Base-by-base conservation (phyloP, 192 early-diverging fungal genomes). In the Tieghemiomyces parasiticus region DNA sequence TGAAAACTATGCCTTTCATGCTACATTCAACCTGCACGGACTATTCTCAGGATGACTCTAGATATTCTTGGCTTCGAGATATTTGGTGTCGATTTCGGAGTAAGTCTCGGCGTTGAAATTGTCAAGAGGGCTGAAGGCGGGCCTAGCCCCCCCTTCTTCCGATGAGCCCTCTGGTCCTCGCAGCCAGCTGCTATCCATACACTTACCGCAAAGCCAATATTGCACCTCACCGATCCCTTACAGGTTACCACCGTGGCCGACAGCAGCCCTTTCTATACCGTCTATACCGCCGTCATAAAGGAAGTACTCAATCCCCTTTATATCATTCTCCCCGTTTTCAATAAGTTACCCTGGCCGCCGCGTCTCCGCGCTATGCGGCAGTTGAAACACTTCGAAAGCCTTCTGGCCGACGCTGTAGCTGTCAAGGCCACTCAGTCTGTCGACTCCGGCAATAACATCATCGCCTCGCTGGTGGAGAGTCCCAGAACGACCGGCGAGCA, bases 221-320 rank as follows among this genome's bases (percentile, higher is more conserved):
- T 12, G 8, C 4, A 22, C 4, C 13, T 4, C 22, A 48, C n/a
- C 22, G 22, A 48, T 6, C 22, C 16, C 8, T 6, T 42, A 16
- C n/a, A 48, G 47, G 47, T 48, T 14, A 14, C 32, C 6, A 34
- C 1, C n/a, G n/a, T n/a, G 1, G 32, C 29, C 34, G 32, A 20
- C 2, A 1, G 16, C 19, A 56, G 34, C 33, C 8, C 20, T 16
- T 56, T 56, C 24, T 56, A 33, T 34, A 33, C 28, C 24, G 29
- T 56, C 3, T 56, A 56, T 19, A 56, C 13, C 34, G 54, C 29
- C 16, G 34, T 56, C 16, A 35, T 56, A 13, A 29, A 31, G 3
- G 54, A 56, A 20, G 16, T 56, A 3, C 54, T 56, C 31, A 56
- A 56, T 34, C 54, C 54, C 34, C 20, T 56, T 8, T 56, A 56